phyloP scores from a whole-genome alignment of 176 grass and related monocot species.

The Eremochloa ophiuroides region DNA sequence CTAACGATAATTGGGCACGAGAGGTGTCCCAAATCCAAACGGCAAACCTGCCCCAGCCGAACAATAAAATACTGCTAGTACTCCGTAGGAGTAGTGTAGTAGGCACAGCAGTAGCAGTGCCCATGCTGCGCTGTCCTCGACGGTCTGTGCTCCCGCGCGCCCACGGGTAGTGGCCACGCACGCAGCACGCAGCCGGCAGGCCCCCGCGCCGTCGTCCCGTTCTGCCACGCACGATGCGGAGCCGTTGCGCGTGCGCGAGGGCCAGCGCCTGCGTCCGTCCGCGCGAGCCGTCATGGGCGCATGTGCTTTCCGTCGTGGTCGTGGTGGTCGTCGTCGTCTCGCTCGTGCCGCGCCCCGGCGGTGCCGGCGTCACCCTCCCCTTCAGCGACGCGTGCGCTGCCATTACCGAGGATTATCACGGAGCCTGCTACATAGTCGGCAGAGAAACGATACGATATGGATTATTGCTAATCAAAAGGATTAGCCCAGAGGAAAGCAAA shows the following conservation, averaged over 20 bases:
- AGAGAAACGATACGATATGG: not conserved
- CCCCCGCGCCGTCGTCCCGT: not conserved
- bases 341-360: not conserved
- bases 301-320: not conserved
- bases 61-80: not conserved
- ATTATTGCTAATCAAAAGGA: not conserved
- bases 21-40: slow-evolving; percentile 14
- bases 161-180: not conserved
- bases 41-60: not conserved
- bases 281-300: not conserved
- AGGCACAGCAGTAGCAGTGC: not conserved
- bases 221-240: not conserved
- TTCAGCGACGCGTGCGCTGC: too few relatives aligned
- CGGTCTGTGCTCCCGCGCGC: not conserved
- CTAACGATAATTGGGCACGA: not conserved
- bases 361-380: too few relatives aligned
- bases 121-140: not conserved
- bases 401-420: too few relatives aligned
- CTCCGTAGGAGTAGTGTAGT: too few relatives aligned
- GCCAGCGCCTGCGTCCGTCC: not conserved
- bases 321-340: not conserved
- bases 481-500: not conserved
- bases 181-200: too few relatives aligned
- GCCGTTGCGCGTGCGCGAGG: not conserved
- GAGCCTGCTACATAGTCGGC: not conserved